Conservation (phyloP, 805 yeast genomes). For the Candida gorgasii region DNA sequence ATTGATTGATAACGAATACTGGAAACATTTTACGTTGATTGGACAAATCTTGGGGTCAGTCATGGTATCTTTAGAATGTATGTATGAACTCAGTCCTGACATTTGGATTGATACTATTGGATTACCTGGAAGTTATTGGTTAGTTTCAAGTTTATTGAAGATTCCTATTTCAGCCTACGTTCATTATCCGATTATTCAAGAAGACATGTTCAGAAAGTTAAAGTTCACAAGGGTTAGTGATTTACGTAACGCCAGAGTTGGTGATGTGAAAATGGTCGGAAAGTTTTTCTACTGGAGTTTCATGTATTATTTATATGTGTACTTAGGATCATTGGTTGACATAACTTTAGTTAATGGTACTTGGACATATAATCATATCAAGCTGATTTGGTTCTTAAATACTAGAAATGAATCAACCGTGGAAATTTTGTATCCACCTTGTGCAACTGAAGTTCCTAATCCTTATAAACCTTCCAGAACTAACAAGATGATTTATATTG, state of each 20-base stretch:
- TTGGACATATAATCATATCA: conserved; percentile 86
- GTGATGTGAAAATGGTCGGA: conserved; percentile 35
- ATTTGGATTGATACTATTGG: conserved; percentile 96
- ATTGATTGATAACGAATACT: conserved; percentile 67
- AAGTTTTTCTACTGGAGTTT: conserved; percentile 68
- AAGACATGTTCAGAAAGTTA: conserved; percentile 78
- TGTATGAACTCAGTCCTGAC: conserved; percentile 72
- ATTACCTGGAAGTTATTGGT: conserved; percentile 80
- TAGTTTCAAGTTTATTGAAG: conserved; percentile 54
- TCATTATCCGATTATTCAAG: conserved; percentile 92
- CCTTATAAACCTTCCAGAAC: conserved; percentile 25
- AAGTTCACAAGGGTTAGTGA: conserved; percentile 24
- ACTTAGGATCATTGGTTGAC: conserved; percentile 66
- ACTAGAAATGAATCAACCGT: conserved; percentile 21
- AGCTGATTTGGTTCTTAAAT: conserved; percentile 58
- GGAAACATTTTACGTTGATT: conserved; percentile 77
- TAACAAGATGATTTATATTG: conserved; percentile 58
- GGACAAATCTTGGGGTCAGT: conserved; percentile 88
- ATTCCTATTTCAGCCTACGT: conserved; percentile 84
- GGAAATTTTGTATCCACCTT: conserved; percentile 81
- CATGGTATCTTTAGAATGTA: conserved; percentile 67
- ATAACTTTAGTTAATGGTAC: conserved; percentile 78
- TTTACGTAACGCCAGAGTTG: conserved; percentile 19
- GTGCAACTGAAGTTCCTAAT: conserved; percentile 60
- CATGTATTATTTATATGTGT: conserved; percentile 63